Conservation (phyloP, 768 basidiomycete species). For the Mrakia frigida region DNA sequence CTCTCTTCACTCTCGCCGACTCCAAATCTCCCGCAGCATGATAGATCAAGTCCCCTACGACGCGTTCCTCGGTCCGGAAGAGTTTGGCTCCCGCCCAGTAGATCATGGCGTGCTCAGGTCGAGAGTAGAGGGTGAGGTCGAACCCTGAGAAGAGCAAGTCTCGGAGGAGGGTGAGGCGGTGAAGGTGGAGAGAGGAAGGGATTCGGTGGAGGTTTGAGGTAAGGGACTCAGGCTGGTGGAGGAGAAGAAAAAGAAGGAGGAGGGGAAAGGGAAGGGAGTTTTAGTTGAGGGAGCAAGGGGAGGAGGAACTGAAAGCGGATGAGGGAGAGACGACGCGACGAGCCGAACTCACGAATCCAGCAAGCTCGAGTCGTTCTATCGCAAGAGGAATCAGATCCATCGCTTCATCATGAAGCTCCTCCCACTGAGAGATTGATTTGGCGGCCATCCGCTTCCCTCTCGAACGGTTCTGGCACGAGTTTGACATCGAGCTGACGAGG, state of each 20-base stretch:
- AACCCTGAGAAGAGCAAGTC: conserved; percentile 29
- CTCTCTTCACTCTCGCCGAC: too few species aligned
- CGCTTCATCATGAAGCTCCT: conserved; percentile 28
- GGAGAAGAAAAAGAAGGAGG: not conserved
- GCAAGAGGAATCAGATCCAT: conserved; percentile 9
- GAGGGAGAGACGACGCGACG: not conserved
- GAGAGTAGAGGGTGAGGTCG: conserved; percentile 20
- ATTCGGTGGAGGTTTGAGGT: conserved; percentile 6
- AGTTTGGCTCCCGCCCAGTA: conserved; percentile 18
- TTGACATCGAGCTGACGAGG: conserved; percentile 22
- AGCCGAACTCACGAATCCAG: conserved; percentile 20
- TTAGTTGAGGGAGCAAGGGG: not conserved
- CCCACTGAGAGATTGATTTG: conserved; percentile 27
- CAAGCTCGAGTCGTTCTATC: not conserved
- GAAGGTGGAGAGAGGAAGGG: conserved; percentile 24
- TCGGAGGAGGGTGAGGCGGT: conserved; percentile 23
- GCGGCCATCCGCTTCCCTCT: conserved; percentile 25
- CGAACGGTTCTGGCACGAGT: conserved; percentile 29
- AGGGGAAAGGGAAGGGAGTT: not conserved
- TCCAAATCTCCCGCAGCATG: too few species aligned
- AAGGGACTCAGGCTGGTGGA: not conserved
- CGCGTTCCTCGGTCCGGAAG: conserved; percentile 13
- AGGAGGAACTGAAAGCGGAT: too few species aligned
- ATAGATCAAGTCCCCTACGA: not conserved
- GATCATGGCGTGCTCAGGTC: conserved; percentile 15